Evolutionary conservation across 2,329 filamentous ascomycete species (phyloP), one percentile per base, ranked within the genome.

Genomic region (Colletotrichum brevisporum): DNA sequence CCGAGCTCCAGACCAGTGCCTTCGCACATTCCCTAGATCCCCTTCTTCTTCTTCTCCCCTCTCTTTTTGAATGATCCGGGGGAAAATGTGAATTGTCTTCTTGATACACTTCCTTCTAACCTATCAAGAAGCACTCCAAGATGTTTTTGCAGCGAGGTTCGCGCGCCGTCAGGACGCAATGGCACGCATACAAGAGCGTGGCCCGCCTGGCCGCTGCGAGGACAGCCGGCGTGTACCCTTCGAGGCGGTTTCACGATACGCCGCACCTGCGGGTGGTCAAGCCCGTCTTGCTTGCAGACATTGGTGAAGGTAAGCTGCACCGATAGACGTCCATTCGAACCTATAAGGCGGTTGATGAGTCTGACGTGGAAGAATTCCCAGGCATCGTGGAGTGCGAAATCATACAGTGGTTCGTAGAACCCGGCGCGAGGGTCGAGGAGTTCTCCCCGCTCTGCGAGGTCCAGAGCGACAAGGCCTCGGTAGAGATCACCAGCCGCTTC

Each of bases 401-500:
- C 76, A 98, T 98, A 76, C 96, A 99, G 84, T 99, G 96, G 96
- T 99, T 98, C 79, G 95, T 99, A 73, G 92, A 98, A 82, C 94
- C 97, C 57, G 95, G 95, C 67, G 96, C 96, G 43, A 91, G 93
- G 67, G 95, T 99, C 75, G 95, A 99, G 83, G 95, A 99, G 84
- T 99, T 97, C 88, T 96, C 97, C 75, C 96, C 95, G 69, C 88
- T 99, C 54, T 99, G 96, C 83, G 96, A 99, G 83, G 97, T 99
- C 52, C 96, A 98, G 80, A 98, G 95, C 76, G 96, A 99, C 83
- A 99, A 99, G 82, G 96, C 96, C 57, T 89, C 90, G 1, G 89
- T 91, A 24, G 88, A 98, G 86, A 99, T 99, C 75, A 98, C 96
- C 47, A 98, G 95, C 76, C 91, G 96, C 62, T 99, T 97, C 80